These are phyloP conservation scores for Dothidotthia symphoricarpi DNA, from an alignment of 2,329 filamentous ascomycete species.

Conservation along the genomic window DNA sequence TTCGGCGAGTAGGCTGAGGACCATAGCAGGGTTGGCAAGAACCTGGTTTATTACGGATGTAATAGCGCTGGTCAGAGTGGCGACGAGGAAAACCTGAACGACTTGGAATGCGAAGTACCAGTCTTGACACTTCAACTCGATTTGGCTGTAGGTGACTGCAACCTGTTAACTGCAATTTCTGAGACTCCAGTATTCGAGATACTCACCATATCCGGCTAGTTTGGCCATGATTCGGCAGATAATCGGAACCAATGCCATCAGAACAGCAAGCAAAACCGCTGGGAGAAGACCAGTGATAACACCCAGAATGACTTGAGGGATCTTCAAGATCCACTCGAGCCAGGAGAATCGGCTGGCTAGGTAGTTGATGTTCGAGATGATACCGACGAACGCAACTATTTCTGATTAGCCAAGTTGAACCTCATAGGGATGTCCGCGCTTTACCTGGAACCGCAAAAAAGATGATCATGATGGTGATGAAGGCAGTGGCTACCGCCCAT, in stretches of 20 bases:
- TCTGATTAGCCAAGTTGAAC: conserved; percentile 9
- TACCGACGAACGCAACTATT: conserved; percentile 44
- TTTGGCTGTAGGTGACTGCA: conserved; percentile 42
- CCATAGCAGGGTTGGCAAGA: conserved; percentile 58
- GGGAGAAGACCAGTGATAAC: conserved; percentile 50
- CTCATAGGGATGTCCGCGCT: background rate
- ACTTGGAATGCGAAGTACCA: conserved; percentile 91
- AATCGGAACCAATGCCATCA: conserved; percentile 48
- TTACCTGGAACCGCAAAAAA: conserved; percentile 47
- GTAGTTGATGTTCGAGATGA: conserved; percentile 47
- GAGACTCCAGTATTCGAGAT: background rate
- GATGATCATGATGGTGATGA: conserved; percentile 45
- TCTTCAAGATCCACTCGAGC: conserved; percentile 45
- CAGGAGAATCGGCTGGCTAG: conserved; percentile 40
- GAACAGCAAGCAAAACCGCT: conserved; percentile 43
- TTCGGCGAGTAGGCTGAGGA: conserved; percentile 64
- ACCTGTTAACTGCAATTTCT: conserved; percentile 1
- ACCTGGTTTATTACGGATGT: conserved; percentile 59
- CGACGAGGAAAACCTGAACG: conserved; percentile 89
- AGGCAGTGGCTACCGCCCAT: conserved; percentile 37
- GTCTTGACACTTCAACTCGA: conserved; percentile 77
- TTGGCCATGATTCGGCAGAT: conserved; percentile 42
- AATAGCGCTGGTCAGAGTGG: conserved; percentile 77
- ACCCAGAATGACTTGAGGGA: conserved; percentile 44
- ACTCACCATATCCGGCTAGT: conserved; percentile 33